Base-by-base conservation (phyloP, 495 filamentous ascomycete species). In the Parathielavia appendiculata region DNA sequence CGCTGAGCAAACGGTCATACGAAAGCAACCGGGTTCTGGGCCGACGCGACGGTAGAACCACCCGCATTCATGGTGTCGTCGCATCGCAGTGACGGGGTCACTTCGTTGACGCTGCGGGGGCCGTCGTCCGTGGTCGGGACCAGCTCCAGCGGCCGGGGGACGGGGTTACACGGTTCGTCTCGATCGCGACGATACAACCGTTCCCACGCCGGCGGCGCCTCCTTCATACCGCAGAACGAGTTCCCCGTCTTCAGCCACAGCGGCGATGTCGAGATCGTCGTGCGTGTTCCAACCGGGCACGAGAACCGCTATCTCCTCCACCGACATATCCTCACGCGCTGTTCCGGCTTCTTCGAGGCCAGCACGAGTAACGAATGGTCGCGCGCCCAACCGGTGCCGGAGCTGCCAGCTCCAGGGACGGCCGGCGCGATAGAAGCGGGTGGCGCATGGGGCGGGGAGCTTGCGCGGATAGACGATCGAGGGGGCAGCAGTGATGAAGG, bases 311-410 rank as follows among this genome's bases (percentile, higher is more conserved):
- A 95, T 67, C 80, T 95, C 40, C 81, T 96, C 19, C 91, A 96
- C 71, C 81, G 85, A 41, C 75, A 95, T 63, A 95, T 91, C 26
- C 72, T 96, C 62, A 82, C 87, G 38, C 87, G 93, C 74, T 92
- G 88, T 65, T 95, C 91, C 13, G 91, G 90, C 1, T 96, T 95
- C 74, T 96, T 96, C 72, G 89, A 95, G 73, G 88, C 90, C 35
- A 89, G 89, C 66, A 92, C 88, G 26, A 90, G 85, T 60, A 85
- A 89, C 60, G 88, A 91, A 71, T 96, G 91, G 91, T 86, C 89
- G 59, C 79, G 81, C 39, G 79, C 77, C 1, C 68, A 67, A 43
- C 36, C 71, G 7, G 60, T 67, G 8, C 57, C 64, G n/a, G 75
- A 70, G 23, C 56, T 63, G 43, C 63, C 68, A 30, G 63, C 70